phyloP scores from a whole-genome alignment of 495 filamentous ascomycete genomes.

The Aspergillus haitiensis region DNA sequence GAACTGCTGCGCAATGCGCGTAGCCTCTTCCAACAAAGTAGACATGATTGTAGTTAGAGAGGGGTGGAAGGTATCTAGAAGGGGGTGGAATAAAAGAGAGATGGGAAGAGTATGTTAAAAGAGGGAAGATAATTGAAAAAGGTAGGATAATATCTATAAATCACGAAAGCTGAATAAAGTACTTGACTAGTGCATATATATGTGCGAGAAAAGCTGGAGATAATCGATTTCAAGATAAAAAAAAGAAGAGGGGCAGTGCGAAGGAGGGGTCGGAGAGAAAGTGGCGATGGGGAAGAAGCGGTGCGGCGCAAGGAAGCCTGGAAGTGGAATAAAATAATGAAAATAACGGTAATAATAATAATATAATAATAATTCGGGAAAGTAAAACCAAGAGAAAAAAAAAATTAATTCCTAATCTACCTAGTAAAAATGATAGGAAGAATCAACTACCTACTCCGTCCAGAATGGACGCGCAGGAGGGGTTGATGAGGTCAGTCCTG shows the following conservation, averaged over 20 bases:
- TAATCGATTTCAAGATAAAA: background rate
- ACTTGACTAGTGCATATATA: conserved; percentile 1
- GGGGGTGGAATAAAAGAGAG: background rate
- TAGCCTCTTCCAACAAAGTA: conserved; percentile 68
- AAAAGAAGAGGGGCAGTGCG: conserved; percentile 6
- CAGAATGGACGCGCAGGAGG: conserved; percentile 25
- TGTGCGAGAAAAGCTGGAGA: background rate
- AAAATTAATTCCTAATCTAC: conserved; percentile 10
- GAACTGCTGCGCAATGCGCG: conserved; percentile 79
- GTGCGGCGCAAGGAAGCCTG: conserved; percentile 7
- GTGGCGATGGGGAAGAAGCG: conserved; percentile 5
- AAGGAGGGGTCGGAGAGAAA: conserved; percentile 12
- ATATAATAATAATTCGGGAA: background rate
- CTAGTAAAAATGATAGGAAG: conserved; percentile 3
- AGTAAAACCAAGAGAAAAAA: background rate
- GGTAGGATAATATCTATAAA: background rate
- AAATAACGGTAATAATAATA: conserved; percentile 1
- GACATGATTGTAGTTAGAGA: conserved; percentile 33
- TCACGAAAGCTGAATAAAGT: background rate
- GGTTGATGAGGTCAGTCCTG: conserved; percentile 44
- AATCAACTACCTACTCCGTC: conserved; percentile 19
- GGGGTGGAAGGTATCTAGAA: conserved; percentile 12
- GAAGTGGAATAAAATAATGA: conserved; percentile 10
- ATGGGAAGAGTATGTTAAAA: conserved; percentile 5
- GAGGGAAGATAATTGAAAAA: conserved; percentile 1